Percentiles rank a stretch among this genome's conserved stretches.
Conservation (phyloP, 2,329 filamentous ascomycete species). For the Onygenales sp. region DNA sequence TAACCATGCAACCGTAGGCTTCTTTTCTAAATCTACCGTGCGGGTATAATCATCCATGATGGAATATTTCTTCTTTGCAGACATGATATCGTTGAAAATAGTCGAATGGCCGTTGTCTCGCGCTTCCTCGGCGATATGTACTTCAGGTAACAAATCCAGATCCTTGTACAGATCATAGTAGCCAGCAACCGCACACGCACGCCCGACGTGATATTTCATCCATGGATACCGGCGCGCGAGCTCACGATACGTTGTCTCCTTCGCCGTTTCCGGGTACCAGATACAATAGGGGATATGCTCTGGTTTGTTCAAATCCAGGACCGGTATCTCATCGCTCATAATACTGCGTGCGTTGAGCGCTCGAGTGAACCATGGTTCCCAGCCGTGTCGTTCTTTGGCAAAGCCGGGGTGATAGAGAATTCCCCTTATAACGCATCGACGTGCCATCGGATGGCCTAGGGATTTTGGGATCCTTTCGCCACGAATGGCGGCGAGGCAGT, state of each 20-base stretch:
- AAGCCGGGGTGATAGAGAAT: no score
- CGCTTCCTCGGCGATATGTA: conserved; percentile 34
- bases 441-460: no score
- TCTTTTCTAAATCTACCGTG: conserved; percentile 11
- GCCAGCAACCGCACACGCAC: conserved; percentile 33
- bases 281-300: conserved; percentile 32
- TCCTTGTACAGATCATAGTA: conserved; percentile 28
- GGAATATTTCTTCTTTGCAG: conserved; percentile 14
- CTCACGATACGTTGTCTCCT: conserved; percentile 27
- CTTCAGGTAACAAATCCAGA: conserved; percentile 30
- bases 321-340: no score
- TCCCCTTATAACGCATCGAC: no score
- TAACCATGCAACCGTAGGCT: conserved; percentile 11
- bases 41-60: conserved; percentile 31
- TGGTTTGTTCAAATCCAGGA: conserved; percentile 19
- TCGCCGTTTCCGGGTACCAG: conserved; percentile 31
- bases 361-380: no score
- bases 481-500: no score
- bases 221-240: conserved; percentile 23
- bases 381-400: no score
- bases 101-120: conserved; percentile 16
- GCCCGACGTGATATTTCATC: conserved; percentile 30
- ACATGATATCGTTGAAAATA: conserved; percentile 27
- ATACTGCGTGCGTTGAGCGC: no score
- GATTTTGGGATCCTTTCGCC: no score